Evolutionary conservation across 2,329 filamentous ascomycete genomes (phyloP).

Genomic region (Myriosclerotinia curreyana): DNA sequence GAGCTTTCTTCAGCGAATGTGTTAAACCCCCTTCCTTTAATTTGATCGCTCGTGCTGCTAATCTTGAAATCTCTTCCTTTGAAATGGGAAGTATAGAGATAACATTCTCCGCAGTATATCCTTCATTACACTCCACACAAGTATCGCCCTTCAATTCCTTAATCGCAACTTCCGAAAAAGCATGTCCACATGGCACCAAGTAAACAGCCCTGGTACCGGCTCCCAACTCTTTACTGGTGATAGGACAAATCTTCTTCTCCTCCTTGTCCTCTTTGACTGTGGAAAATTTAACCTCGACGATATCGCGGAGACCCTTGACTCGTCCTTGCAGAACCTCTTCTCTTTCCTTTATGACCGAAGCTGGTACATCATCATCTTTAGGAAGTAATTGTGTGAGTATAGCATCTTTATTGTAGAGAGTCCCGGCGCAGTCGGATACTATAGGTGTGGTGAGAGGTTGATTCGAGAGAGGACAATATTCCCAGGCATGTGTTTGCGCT

Average conservation of each 20-base stretch:
- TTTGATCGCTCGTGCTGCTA: constrained; percentile 64
- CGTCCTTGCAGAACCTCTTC: constrained; percentile 57
- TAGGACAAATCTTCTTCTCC: constrained; percentile 75
- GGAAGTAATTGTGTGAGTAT: constrained; percentile 68
- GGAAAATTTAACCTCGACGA: constrained; percentile 78
- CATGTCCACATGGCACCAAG: constrained; percentile 90
- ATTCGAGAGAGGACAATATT: constrained; percentile 81
- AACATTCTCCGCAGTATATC: constrained; percentile 70
- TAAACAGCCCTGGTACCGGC: constrained; percentile 79
- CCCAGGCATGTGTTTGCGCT: constrained; percentile 82
- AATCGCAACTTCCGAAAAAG: constrained; percentile 83
- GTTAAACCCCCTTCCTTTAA: constrained; percentile 70
- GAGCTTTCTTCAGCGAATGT: constrained; percentile 82
- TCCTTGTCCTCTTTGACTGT: constrained; percentile 46
- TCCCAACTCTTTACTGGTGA: constrained; percentile 83
- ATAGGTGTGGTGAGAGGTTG: constrained; percentile 63
- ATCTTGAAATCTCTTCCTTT: constrained; percentile 64
- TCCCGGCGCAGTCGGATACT: constrained; percentile 80
- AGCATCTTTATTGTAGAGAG: constrained; percentile 92
- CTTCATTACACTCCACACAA: constrained; percentile 71
- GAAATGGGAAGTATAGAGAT: constrained; percentile 76
- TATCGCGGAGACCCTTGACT: constrained; percentile 78
- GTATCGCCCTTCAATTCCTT: constrained; percentile 68
- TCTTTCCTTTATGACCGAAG: constrained; percentile 47
- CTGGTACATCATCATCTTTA: constrained; percentile 49